Evolutionary conservation across 805 yeast genomes (phyloP).

Genomic region (Hanseniaspora lindneri): DNA sequence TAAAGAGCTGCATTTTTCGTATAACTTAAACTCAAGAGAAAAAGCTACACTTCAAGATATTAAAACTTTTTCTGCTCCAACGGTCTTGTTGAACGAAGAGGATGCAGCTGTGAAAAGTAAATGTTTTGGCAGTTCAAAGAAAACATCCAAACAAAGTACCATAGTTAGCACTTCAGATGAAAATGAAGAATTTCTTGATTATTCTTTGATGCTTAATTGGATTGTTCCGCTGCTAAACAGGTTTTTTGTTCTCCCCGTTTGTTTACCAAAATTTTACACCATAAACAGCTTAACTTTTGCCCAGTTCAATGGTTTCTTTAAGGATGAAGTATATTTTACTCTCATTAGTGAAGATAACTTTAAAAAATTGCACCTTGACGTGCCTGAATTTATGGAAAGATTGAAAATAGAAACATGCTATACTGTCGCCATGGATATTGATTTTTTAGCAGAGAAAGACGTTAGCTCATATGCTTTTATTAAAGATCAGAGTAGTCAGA

Average conservation of each 20-base stretch:
- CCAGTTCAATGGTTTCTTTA: slow-evolving; percentile 1
- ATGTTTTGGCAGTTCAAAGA: not conserved
- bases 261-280: not conserved
- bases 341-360: not conserved
- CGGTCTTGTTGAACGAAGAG: not conserved
- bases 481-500: not conserved
- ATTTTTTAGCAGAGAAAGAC: not conserved
- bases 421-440: not conserved
- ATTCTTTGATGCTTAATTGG: slow-evolving; percentile 6
- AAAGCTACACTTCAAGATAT: not conserved
- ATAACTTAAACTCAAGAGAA: not conserved
- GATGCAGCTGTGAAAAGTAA: not conserved
- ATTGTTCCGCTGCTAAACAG: slow-evolving; percentile 8
- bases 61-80: not conserved
- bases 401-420: not conserved
- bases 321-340: slow-evolving; percentile 1
- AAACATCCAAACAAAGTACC: not conserved
- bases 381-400: not conserved
- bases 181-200: not conserved
- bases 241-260: slow-evolving; percentile 3
- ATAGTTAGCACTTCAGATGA: not conserved
- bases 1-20: not conserved
- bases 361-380: not conserved
- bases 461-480: not conserved
- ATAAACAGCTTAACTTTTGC: not conserved